Evolutionary conservation across 2,329 filamentous ascomycete genomes (phyloP).

Genomic region (Trichoderma afroharzianum): DNA sequence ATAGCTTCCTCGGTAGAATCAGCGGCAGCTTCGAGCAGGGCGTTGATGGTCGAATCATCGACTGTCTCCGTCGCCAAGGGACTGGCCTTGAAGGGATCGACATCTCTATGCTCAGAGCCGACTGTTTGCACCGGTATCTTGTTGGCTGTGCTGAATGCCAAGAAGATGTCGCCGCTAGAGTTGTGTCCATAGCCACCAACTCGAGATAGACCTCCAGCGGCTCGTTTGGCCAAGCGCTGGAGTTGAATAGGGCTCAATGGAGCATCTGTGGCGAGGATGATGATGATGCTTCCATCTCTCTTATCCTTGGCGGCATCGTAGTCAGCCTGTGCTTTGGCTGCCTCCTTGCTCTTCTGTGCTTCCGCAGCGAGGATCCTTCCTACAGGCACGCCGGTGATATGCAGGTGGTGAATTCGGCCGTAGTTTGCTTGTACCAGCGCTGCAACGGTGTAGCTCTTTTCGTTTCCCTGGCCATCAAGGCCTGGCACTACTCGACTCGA

Average conservation of each 20-base stretch:
- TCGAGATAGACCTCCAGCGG: constrained; percentile 53
- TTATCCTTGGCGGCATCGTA: constrained; percentile 40
- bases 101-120: constrained; percentile 23
- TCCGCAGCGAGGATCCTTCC: constrained; percentile 45
- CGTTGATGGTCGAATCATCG: constrained; percentile 58
- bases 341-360: not conserved
- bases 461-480: constrained; percentile 26
- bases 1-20: constrained; percentile 65
- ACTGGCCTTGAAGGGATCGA: constrained; percentile 40
- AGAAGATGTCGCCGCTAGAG: constrained; percentile 58
- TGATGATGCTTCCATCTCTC: constrained; percentile 59
- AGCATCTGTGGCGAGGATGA: constrained; percentile 57
- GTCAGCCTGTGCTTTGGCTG: constrained; percentile 34
- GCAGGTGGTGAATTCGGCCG: constrained; percentile 50
- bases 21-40: constrained; percentile 57
- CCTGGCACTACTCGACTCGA: constrained; percentile 45
- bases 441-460: constrained; percentile 50
- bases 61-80: constrained; percentile 33
- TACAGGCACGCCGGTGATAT: constrained; percentile 54
- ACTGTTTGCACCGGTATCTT: constrained; percentile 27
- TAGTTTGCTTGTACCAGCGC: constrained; percentile 61
- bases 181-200: constrained; percentile 57
- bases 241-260: constrained; percentile 54
- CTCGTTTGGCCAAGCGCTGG: constrained; percentile 52
- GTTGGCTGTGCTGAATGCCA: constrained; percentile 59